These are phyloP conservation scores for Eimeria acervulina DNA, from an alignment of 169 alveolate genomes.

Conservation along the genomic window DNA sequence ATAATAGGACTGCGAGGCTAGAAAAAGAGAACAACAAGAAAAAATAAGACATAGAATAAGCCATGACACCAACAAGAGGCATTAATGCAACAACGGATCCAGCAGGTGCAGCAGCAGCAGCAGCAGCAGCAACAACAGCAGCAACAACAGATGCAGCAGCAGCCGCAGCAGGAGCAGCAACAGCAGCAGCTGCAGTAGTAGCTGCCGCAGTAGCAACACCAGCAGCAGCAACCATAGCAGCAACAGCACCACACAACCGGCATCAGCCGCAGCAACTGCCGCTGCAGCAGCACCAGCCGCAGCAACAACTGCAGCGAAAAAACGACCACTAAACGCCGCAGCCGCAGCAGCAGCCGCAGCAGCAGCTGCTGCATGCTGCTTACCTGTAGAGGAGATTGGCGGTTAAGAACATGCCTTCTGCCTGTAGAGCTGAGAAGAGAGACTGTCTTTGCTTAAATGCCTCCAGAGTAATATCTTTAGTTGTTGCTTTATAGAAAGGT, in stretches of 20 bases:
- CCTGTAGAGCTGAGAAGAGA: constrained; percentile 22
- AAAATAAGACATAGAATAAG: no score
- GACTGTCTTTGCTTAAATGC: constrained; percentile 35
- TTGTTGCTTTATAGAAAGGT: constrained; percentile 13
- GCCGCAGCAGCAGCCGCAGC: constrained; percentile 14
- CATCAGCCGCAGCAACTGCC: no score
- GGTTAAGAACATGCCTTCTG: constrained; percentile 35
- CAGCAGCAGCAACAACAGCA: constrained; percentile 18
- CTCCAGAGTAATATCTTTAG: constrained; percentile 29
- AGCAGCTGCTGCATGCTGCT: neutral
- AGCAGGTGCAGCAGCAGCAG: neutral
- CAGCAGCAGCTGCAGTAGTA: no score
- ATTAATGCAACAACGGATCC: neutral
- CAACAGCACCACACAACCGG: no score
- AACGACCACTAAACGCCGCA: neutral
- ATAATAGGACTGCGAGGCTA: neutral
- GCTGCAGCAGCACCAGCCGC: neutral
- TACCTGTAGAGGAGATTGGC: constrained; percentile 52
- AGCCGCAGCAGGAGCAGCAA: no score
- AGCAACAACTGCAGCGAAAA: neutral
- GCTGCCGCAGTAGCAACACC: no score
- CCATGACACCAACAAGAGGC: neutral
- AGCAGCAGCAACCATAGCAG: no score
- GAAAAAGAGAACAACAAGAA: neutral
- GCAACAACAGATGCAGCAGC: no score